Conservation (phyloP, 352 stramenopile genomes). For the Phytophthora foliorum region DNA sequence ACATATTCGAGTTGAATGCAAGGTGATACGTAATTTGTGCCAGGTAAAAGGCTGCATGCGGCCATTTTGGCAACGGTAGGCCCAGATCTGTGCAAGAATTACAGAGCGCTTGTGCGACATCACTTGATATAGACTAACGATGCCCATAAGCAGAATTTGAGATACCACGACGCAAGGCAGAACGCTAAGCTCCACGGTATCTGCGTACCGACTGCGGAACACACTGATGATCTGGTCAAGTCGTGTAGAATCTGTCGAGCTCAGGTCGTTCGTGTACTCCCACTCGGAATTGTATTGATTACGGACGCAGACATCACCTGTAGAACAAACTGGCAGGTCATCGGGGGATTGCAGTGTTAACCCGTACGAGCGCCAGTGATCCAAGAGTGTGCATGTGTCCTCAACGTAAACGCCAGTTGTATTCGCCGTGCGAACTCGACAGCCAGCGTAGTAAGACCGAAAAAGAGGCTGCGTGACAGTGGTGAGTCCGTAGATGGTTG, state of each 20-base stretch:
- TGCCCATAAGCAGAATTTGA: constrained; percentile 39
- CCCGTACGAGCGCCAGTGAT: constrained; percentile 31
- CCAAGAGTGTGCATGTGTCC: constrained; percentile 23
- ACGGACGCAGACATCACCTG: constrained; percentile 31
- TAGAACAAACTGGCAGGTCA: constrained; percentile 34
- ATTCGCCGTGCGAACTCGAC: constrained; percentile 33
- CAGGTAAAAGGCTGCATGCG: constrained; percentile 42
- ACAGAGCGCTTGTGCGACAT: constrained; percentile 35
- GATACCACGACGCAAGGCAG: constrained; percentile 22
- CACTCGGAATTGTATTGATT: constrained; percentile 33
- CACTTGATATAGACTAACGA: constrained; percentile 38
- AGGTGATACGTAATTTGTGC: constrained; percentile 41
- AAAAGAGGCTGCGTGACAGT: constrained; percentile 35
- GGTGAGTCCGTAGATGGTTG: constrained; percentile 24
- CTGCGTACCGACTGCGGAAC: constrained; percentile 37
- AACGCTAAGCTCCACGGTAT: constrained; percentile 27
- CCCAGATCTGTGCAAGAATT: constrained; percentile 31
- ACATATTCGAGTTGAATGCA: constrained; percentile 39
- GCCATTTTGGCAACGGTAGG: constrained; percentile 37
- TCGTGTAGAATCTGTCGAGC: constrained; percentile 3
- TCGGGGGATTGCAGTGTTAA: constrained; percentile 29
- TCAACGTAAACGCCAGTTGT: constrained; percentile 38
- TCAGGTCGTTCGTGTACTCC: constrained; percentile 26
- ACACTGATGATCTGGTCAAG: constrained; percentile 36
- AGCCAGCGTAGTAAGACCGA: constrained; percentile 30